Conservation (phyloP, 2,329 filamentous ascomycete species). For the Hortaea werneckii region DNA sequence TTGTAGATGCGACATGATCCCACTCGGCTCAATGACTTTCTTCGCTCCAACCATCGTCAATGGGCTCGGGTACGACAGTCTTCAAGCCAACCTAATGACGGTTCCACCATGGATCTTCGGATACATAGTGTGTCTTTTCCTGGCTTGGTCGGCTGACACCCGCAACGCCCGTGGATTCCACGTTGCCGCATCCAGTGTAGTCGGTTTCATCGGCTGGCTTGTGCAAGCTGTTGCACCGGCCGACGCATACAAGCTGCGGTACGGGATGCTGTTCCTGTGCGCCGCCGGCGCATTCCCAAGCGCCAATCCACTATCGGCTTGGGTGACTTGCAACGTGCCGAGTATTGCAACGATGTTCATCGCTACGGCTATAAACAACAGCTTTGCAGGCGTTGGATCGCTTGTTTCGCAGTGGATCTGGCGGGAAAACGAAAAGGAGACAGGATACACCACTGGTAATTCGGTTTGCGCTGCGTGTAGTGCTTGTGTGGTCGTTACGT, state of each 20-base stretch:
- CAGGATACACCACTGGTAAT: no score
- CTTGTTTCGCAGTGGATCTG: no score
- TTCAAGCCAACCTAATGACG: constrained; percentile 33
- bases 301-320: no score
- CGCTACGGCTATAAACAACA: no score
- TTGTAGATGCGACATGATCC: constrained; percentile 24
- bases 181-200: constrained; percentile 11
- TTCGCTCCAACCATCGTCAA: constrained; percentile 45
- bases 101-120: constrained; percentile 27
- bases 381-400: no score
- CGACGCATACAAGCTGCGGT: constrained; percentile 11
- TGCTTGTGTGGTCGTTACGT: no score
- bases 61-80: constrained; percentile 39
- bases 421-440: no score
- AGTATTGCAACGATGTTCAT: no score
- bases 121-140: constrained; percentile 21
- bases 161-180: constrained; percentile 17
- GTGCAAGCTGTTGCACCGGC: constrained; percentile 15
- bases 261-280: no score
- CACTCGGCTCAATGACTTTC: constrained; percentile 37
- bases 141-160: constrained; percentile 18
- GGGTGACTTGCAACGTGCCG: no score
- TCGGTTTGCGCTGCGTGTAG: no score
- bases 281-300: no score
- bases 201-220: constrained; percentile 17